Evolutionary conservation across 352 stramenopile species (phyloP).

Genomic region (Pythium insidiosum): DNA sequence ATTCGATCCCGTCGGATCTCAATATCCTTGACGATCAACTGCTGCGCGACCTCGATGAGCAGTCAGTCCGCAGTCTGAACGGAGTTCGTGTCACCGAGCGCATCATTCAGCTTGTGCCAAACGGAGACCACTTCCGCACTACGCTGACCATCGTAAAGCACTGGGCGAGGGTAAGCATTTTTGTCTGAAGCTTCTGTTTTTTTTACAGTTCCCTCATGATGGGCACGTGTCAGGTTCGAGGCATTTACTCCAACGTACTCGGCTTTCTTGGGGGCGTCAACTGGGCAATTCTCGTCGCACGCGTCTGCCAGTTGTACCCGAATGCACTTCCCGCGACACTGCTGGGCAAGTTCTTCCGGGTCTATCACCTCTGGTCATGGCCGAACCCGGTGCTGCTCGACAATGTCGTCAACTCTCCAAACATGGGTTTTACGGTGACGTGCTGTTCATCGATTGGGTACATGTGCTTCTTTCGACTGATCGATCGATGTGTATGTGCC

Average conservation of each 20-base stretch:
- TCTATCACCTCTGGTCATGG: conserved; percentile 95
- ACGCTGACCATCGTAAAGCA: conserved; percentile 90
- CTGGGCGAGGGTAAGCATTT: conserved; percentile 63
- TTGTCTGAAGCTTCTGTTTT: conserved; percentile 3
- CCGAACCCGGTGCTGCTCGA: conserved; percentile 91
- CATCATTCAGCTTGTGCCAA: conserved; percentile 88
- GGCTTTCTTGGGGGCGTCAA: conserved; percentile 98
- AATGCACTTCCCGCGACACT: conserved; percentile 81
- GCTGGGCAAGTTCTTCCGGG: conserved; percentile 93
- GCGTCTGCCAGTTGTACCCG: conserved; percentile 90
- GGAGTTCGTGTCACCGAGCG: conserved; percentile 93
- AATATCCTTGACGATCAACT: conserved; percentile 77
- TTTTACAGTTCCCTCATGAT: not conserved
- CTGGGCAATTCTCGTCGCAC: conserved; percentile 96
- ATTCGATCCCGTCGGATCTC: conserved; percentile 49
- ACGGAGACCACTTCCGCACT: conserved; percentile 80
- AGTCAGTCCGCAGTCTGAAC: conserved; percentile 90
- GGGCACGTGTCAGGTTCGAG: conserved; percentile 51
- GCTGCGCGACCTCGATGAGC: conserved; percentile 88
- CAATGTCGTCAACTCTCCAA: conserved; percentile 33
- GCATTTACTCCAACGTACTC: conserved; percentile 98
- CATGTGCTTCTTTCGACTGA: conserved; percentile 4
- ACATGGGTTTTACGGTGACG: conserved; percentile 55
- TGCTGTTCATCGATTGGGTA: not conserved
- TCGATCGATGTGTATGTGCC: too few species aligned